A percentile compares a stretch with the other conserved stretches of the same genome.
Evolutionary conservation across 1,284 basidiomycete species (phyloP).

Genomic region (Ustilago shanxiensis): DNA sequence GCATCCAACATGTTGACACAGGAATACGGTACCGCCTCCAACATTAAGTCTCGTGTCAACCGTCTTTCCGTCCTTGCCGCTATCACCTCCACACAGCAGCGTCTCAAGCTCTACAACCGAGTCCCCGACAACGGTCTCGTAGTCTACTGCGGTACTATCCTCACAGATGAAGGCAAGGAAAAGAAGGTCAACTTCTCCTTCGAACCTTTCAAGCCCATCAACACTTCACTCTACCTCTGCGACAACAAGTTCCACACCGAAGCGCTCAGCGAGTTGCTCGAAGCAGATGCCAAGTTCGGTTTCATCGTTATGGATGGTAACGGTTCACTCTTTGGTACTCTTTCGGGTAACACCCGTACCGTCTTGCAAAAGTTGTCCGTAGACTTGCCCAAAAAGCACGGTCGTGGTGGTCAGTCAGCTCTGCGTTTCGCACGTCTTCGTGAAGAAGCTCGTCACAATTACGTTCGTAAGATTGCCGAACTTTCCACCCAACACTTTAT

Average conservation of each 20-base stretch:
- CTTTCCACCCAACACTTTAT: slow-evolving; percentile 97
- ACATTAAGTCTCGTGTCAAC: slow-evolving; percentile 99
- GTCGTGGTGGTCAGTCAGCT: slow-evolving; percentile 99
- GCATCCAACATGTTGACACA: slow-evolving; percentile 95
- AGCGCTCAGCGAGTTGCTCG: slow-evolving; percentile 93
- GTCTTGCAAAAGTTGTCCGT: slow-evolving; percentile 98
- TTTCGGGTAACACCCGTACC: slow-evolving; percentile 96
- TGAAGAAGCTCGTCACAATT: slow-evolving; percentile 99
- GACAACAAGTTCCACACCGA: slow-evolving; percentile 99
- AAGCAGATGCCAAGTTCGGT: slow-evolving; percentile 96
- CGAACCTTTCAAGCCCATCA: slow-evolving; percentile 93
- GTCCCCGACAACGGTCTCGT: slow-evolving; percentile 97
- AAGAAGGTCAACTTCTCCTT: slow-evolving; percentile 92
- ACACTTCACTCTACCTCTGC: slow-evolving; percentile 94
- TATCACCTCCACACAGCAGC: slow-evolving; percentile 98
- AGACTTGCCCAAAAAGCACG: slow-evolving; percentile 99
- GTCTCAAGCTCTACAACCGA: slow-evolving; percentile 88
- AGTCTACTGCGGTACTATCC: slow-evolving; percentile 89
- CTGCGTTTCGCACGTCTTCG: slow-evolving; percentile 99
- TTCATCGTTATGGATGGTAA: slow-evolving; percentile 99
- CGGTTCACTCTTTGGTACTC: slow-evolving; percentile 93
- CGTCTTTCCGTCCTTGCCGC: slow-evolving; percentile 96
- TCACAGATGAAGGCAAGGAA: slow-evolving; percentile 96
- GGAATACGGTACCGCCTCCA: slow-evolving; percentile 86
- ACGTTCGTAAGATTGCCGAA: slow-evolving; percentile 98